Conservation (phyloP, 75 land plant genomes). For the Chamaecyparis obtusa region DNA sequence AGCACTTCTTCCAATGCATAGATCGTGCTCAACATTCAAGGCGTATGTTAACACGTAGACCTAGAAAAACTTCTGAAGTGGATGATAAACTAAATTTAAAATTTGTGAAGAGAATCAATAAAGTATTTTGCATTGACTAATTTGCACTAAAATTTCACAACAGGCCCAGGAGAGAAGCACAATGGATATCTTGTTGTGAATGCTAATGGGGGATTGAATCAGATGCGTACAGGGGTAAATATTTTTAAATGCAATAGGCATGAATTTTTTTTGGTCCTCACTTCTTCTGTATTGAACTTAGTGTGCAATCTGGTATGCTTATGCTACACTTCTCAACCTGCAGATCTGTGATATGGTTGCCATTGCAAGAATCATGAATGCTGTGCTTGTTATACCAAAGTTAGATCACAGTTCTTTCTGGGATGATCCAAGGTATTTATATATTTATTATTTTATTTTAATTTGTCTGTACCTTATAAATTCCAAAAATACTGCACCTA, state of each 20-base stretch:
- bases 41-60: not conserved
- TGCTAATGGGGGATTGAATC: constrained; percentile 35
- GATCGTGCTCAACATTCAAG: not conserved
- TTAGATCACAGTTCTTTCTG: constrained; percentile 34
- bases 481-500: not conserved
- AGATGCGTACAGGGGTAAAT: constrained; percentile 30
- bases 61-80: not conserved
- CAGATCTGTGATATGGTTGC: constrained; percentile 29
- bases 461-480: not conserved
- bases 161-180: not conserved
- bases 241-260: not conserved
- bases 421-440: constrained; percentile 29
- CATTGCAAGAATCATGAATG: constrained; percentile 38
- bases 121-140: not conserved
- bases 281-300: not conserved
- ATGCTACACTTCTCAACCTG: not conserved
- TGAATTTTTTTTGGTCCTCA: not conserved
- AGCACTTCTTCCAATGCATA: constrained; percentile 5
- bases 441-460: not conserved
- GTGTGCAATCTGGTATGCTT: not conserved
- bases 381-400: constrained; percentile 32
- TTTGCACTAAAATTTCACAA: not conserved
- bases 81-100: not conserved
- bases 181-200: constrained; percentile 24
- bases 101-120: not conserved